Conservation (phyloP, 768 basidiomycete genomes). For the Leccinum longicurvipes region DNA sequence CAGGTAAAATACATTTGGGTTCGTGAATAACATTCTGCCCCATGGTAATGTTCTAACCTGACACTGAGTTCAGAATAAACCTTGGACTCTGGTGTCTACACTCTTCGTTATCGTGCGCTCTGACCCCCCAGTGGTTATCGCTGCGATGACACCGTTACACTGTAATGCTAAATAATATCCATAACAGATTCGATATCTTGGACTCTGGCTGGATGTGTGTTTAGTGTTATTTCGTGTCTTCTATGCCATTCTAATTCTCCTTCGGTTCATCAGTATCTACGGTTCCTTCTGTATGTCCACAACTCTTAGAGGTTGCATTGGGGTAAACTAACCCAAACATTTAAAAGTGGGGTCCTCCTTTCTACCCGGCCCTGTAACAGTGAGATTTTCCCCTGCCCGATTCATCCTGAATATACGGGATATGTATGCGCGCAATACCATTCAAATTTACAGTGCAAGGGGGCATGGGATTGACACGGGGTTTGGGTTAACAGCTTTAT, state of each 20-base stretch:
- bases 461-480: too few species aligned
- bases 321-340: background rate
- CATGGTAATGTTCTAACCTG: background rate
- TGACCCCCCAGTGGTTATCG: background rate
- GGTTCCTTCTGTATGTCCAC: background rate
- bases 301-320: background rate
- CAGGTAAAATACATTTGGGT: background rate
- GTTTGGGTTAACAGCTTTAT: too few species aligned
- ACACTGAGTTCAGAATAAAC: background rate
- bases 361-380: too few species aligned
- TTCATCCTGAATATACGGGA: too few species aligned
- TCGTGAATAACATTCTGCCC: background rate
- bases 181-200: background rate
- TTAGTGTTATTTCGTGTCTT: background rate
- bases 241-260: background rate
- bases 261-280: background rate
- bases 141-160: background rate
- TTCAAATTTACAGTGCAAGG: too few species aligned
- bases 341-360: background rate
- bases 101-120: background rate
- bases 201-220: background rate
- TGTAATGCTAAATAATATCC: background rate
- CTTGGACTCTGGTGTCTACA: background rate
- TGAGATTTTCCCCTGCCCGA: too few species aligned
- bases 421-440: too few species aligned